Evolutionary conservation across 495 filamentous ascomycete genomes (phyloP).

Genomic region (Lophiotrema nucula): DNA sequence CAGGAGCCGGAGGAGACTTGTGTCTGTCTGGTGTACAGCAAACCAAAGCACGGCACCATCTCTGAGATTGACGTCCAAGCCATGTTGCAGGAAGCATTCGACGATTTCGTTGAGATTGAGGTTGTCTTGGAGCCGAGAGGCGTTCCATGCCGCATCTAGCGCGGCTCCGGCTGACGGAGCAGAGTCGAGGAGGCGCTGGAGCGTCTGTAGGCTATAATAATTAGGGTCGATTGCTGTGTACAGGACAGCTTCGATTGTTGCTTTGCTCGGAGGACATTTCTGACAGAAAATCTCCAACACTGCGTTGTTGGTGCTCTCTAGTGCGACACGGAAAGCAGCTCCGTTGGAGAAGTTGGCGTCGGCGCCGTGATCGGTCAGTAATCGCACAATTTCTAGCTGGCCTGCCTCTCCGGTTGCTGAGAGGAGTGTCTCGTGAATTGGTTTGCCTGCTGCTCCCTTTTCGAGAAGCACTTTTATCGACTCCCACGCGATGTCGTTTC

Average conservation of each 20-base stretch:
- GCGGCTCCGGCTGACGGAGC: neutral
- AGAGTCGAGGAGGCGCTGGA: neutral
- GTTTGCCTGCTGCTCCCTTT: neutral
- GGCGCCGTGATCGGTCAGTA: neutral
- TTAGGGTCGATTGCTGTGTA: slow-evolving; percentile 1
- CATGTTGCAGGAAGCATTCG: neutral
- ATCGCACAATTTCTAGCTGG: neutral
- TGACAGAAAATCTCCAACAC: neutral
- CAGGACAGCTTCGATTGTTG: neutral
- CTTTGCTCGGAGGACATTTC: neutral
- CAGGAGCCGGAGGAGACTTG: neutral
- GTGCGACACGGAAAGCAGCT: neutral
- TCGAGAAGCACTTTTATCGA: neutral
- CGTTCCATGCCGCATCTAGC: neutral
- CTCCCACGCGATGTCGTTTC: neutral
- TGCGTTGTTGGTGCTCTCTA: neutral
- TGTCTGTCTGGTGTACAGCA: neutral
- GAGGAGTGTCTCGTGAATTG: neutral
- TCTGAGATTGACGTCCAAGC: neutral
- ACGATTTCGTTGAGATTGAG: neutral
- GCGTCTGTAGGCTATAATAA: neutral
- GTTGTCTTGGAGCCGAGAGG: neutral
- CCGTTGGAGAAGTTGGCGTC: neutral
- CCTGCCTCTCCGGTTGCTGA: neutral
- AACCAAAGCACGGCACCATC: neutral